These are phyloP conservation scores for Phylloporus arenicola DNA, from an alignment of 768 basidiomycete genomes.

Conservation along the genomic window DNA sequence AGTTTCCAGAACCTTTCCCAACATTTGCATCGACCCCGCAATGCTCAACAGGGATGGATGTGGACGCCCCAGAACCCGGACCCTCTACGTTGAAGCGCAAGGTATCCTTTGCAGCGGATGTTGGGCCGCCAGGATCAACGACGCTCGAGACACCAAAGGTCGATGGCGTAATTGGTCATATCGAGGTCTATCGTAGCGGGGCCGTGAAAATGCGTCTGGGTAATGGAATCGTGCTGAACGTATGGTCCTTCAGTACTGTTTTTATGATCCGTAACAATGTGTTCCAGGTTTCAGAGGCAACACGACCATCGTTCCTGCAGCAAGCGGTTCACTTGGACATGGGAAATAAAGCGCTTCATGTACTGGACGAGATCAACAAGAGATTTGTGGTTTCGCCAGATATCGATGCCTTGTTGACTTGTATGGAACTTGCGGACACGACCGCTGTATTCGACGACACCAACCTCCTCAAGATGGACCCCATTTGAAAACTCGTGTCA, in stretches of 20 bases:
- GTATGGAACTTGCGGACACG: slow-evolving; percentile 53
- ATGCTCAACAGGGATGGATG: slow-evolving; percentile 30
- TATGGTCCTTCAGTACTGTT: slow-evolving; percentile 25
- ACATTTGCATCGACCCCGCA: slow-evolving; percentile 46
- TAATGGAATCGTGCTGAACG: slow-evolving; percentile 80
- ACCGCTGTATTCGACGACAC: slow-evolving; percentile 36
- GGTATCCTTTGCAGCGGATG: slow-evolving; percentile 62
- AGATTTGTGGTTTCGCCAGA: slow-evolving; percentile 83
- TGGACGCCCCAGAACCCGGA: slow-evolving; percentile 26
- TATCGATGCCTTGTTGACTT: slow-evolving; percentile 64
- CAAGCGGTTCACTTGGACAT: slow-evolving; percentile 75
- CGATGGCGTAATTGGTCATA: slow-evolving; percentile 77
- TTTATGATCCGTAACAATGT: not conserved
- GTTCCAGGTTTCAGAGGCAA: slow-evolving; percentile 70
- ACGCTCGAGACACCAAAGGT: slow-evolving; percentile 31
- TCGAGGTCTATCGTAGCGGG: slow-evolving; percentile 84
- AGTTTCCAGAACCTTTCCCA: slow-evolving; percentile 85
- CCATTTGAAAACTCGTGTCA: slow-evolving; percentile 1
- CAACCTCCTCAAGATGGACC: slow-evolving; percentile 53
- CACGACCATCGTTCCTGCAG: slow-evolving; percentile 83
- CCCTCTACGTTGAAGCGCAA: slow-evolving; percentile 32
- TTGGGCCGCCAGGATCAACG: slow-evolving; percentile 36
- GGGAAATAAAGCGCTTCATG: slow-evolving; percentile 50
- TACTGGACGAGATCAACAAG: slow-evolving; percentile 84
- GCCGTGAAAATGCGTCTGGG: slow-evolving; percentile 79